Conservation (phyloP, 345 rosid genomes). For the Toxicodendron radicans region DNA sequence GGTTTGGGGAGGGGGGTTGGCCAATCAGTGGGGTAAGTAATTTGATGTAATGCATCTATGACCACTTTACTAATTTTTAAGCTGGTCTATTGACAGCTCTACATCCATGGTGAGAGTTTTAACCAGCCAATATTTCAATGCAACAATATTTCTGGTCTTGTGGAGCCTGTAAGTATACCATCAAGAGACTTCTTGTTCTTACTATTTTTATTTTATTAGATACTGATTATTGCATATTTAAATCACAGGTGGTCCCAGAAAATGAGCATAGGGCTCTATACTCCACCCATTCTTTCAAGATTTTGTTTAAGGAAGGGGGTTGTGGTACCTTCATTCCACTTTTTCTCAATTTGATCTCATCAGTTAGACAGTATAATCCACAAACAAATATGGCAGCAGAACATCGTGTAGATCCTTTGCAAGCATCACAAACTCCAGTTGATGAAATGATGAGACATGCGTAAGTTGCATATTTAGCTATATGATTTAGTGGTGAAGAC, state of each 20-base stretch:
- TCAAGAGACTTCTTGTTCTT: background rate
- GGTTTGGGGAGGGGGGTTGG: background rate
- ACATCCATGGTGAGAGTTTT: slow-evolving; percentile 76
- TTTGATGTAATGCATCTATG: background rate
- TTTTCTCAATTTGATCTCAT: slow-evolving; percentile 70
- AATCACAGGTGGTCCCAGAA: slow-evolving; percentile 78
- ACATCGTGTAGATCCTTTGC: slow-evolving; percentile 72
- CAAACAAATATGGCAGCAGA: slow-evolving; percentile 45
- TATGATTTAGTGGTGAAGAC: background rate
- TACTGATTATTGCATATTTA: background rate
- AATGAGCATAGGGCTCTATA: slow-evolving; percentile 78
- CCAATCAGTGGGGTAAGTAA: background rate
- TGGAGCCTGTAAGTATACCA: slow-evolving; percentile 80
- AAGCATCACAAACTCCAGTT: slow-evolving; percentile 84
- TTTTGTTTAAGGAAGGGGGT: slow-evolving; percentile 93
- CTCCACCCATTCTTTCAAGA: slow-evolving; percentile 84
- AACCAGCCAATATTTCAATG: slow-evolving; percentile 91
- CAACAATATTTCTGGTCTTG: slow-evolving; percentile 87
- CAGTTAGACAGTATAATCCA: slow-evolving; percentile 72
- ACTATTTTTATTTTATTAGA: background rate
- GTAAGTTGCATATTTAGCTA: slow-evolving; percentile 47
- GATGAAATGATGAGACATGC: slow-evolving; percentile 99
- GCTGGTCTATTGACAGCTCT: slow-evolving; percentile 55
- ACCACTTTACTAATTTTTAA: slow-evolving; percentile 6
- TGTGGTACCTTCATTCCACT: slow-evolving; percentile 96